Evolutionary conservation across 805 yeast genomes (phyloP), one percentile per base, ranked within the genome.

Genomic region (Wickerhamiella slavikovae): DNA sequence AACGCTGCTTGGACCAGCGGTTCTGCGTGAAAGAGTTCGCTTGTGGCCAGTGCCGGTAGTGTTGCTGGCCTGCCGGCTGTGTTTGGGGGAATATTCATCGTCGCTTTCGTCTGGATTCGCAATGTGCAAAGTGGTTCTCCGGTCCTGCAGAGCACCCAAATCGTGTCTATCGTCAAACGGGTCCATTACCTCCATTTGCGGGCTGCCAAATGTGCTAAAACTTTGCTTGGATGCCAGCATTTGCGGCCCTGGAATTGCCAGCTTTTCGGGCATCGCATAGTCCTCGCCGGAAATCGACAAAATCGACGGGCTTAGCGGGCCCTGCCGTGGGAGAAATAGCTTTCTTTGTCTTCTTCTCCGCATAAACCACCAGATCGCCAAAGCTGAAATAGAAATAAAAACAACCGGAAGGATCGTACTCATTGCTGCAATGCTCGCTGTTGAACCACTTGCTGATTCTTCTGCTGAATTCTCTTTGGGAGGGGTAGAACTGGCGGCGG

Each of bases 371-470:
- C 45, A 46, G 0, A 47, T 42, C 7, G 47, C 44, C 8, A 54
- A 51, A 1, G 46, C 51, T 3, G 51, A 35, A 1, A 57, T 48
- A 7, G 52, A 45, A 3, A 61, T 35, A 4, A 51, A 50, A 10
- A 60, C 46, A 1, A 62, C 30, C 3, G 68, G 66, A 4, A 62
- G 45, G 8, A 61, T 41, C 1, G 62, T 57, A 0, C 67, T 58
- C n/a, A 64, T 40, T 1, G 60, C 68, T 12, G 64, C 64, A 9
- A 62, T 45, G 3, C 48, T 45, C 4, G 57, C 53, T 1, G 38
- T 37, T 4, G 55, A 38, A 10, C 57, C 35, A n/a, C 37, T 38
- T 32, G 41, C 15, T 3, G 12, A 4, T 17, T 26, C 17, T 14
- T 9, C 17, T 4, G 12, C 13, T 11, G 10, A 13, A 5, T 11